A percentile compares a stretch with the other conserved stretches of the same genome.
Evolutionary conservation across 1,139 yeast genomes (phyloP).

Genomic region (Yamadazyma dushanensis): DNA sequence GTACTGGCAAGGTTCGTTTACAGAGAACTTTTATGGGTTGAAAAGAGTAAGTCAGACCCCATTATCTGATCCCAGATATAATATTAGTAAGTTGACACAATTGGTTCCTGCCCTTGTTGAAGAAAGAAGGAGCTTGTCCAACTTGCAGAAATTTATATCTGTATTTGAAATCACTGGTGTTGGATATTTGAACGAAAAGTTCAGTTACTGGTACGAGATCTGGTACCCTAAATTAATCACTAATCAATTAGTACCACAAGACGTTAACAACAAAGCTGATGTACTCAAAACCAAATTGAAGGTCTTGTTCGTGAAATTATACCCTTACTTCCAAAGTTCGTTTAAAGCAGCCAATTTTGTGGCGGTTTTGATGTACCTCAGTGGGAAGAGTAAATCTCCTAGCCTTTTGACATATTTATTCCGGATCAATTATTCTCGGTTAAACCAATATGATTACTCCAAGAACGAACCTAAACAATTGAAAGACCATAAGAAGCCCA

Average conservation of each 20-base stretch:
- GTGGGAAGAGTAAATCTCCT: conserved; percentile 68
- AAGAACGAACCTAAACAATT: conserved; percentile 38
- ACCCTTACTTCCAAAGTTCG: conserved; percentile 57
- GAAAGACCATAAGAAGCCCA: conserved; percentile 19
- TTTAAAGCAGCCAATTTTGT: conserved; percentile 55
- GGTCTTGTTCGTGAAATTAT: conserved; percentile 52
- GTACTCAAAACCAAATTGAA: conserved; percentile 33
- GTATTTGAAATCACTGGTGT: conserved; percentile 64
- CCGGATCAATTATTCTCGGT: conserved; percentile 68
- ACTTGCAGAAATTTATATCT: conserved; percentile 56
- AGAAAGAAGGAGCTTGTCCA: conserved; percentile 53
- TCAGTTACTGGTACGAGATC: conserved; percentile 64
- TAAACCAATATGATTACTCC: conserved; percentile 61
- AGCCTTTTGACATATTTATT: conserved; percentile 62
- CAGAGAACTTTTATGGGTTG: conserved; percentile 90
- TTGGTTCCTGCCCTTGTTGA: conserved; percentile 54
- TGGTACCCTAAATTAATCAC: conserved; percentile 61
- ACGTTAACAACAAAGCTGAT: conserved; percentile 31
- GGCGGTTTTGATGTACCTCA: conserved; percentile 63
- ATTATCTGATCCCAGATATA: conserved; percentile 30
- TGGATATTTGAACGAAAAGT: conserved; percentile 69
- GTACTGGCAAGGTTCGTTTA: conserved; percentile 82
- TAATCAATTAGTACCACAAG: conserved; percentile 37
- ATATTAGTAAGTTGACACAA: conserved; percentile 37
- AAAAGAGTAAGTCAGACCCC: conserved; percentile 58